Base-by-base conservation (phyloP, 441 rosid species). In the Gossypium lobatum region DNA sequence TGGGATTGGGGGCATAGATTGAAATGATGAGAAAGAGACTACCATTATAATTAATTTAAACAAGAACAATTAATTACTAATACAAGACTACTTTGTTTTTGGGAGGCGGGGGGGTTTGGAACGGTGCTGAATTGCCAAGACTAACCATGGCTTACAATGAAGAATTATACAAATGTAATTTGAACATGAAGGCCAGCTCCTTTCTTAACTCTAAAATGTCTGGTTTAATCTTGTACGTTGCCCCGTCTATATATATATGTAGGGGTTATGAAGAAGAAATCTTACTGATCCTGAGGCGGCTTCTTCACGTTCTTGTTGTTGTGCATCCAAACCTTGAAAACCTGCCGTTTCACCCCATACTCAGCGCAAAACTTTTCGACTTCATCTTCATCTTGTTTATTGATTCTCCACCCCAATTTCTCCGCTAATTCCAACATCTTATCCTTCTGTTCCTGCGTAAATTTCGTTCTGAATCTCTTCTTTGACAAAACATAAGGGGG, bases 321-420 rank as follows among this genome's bases (percentile, higher is more conserved):
- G 60, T 95, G 98, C 99, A 95, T 95, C 99, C 99, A 95, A 5
- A 95, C 99, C 80, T 93, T 93, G 78, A 95, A 90, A 28, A 91
- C 98, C 75, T 85, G 95, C 76, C 98, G 88, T 75, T 80, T 88
- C 4, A 95, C 91, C 4, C 97, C 97, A 70, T 82, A 84, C 70
- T 89, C 97, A 8, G 76, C 78, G 21, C 99, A 95, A 76, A 95
- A 89, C 70, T 84, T 86, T 48, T 86, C 85, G 5, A 95, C 82
- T 70, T 88, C 88, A 7, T 88, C 96, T 4, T 91, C 99, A 2
- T 91, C 92, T 76, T 87, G 96, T 73, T 81, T 85, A 60, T 89
- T 88, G 58, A 95, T 87, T 80, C 95, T 87, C 99, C 99, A 93
- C 2, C 96, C 98, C 14, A 95, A 23, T 66, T 86, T 91, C 78